Percentiles rank a stretch among this genome's conserved stretches.
phyloP scores from a whole-genome alignment of 176 grass and related monocot genomes.

The Saccharum officinarum region DNA sequence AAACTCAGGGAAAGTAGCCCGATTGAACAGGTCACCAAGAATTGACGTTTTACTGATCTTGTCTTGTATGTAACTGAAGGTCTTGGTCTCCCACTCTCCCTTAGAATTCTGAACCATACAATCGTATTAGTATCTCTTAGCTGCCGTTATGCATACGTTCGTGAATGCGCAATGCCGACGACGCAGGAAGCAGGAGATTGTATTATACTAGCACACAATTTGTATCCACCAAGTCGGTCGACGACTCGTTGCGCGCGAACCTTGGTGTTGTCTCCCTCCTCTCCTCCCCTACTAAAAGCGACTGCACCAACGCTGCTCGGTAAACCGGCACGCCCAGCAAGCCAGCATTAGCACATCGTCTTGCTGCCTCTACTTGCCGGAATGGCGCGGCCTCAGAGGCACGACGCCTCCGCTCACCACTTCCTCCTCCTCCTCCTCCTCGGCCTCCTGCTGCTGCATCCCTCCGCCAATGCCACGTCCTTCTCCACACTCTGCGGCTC shows the following conservation, averaged over 20 bases:
- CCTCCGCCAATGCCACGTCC: neutral
- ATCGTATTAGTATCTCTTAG: neutral
- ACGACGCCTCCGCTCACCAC: neutral
- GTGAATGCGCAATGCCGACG: neutral
- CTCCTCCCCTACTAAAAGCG: neutral
- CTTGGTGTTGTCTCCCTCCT: neutral
- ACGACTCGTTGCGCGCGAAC: neutral
- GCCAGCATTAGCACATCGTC: neutral
- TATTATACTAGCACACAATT: neutral
- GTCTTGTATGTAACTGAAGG: neutral
- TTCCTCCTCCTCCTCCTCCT: neutral
- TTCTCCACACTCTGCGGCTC: conserved; percentile 7
- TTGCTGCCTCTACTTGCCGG: neutral
- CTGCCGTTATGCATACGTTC: neutral
- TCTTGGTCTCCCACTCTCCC: neutral
- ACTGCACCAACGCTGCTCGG: neutral
- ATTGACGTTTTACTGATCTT: neutral
- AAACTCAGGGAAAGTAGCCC: neutral
- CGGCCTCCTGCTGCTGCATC: neutral
- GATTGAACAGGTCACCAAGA: too few species aligned
- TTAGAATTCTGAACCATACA: neutral
- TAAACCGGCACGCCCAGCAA: neutral
- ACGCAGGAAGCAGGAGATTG: neutral
- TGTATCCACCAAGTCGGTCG: neutral
- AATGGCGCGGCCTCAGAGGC: neutral